Evolutionary conservation across 345 rosid genomes (phyloP).

Genomic region (Microcos paniculata): DNA sequence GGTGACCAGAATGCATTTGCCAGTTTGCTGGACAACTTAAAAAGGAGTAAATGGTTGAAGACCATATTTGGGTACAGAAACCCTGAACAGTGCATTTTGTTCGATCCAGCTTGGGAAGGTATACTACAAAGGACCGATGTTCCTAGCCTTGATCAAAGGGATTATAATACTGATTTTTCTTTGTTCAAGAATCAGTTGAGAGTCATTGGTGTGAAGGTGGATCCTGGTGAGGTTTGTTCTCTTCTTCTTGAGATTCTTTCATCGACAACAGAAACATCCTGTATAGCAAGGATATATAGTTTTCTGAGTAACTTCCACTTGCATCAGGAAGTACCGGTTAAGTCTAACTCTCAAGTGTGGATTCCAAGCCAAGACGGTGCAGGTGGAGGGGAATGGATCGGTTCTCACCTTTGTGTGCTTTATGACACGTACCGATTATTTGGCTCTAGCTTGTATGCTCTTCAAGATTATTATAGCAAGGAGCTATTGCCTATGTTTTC

Average conservation of each 20-base stretch:
- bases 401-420: background rate
- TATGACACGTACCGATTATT: background rate
- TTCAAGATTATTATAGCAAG: background rate
- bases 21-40: background rate
- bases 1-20: background rate
- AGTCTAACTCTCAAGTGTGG: background rate
- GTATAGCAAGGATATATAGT: background rate
- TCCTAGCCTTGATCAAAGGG: background rate
- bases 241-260: background rate
- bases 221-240: background rate
- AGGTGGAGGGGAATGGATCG: background rate
- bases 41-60: slow-evolving; percentile 1
- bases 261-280: background rate
- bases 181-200: background rate
- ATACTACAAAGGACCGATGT: background rate
- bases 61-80: background rate
- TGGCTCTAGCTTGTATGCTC: background rate
- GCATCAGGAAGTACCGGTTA: background rate
- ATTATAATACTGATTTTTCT: background rate
- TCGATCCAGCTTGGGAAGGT: background rate
- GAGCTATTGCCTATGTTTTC: background rate
- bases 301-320: background rate
- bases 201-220: background rate
- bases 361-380: background rate
- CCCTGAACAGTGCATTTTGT: background rate